phyloP scores from a whole-genome alignment of 2,329 filamentous ascomycete genomes.

The Epichloe glyceriae region DNA sequence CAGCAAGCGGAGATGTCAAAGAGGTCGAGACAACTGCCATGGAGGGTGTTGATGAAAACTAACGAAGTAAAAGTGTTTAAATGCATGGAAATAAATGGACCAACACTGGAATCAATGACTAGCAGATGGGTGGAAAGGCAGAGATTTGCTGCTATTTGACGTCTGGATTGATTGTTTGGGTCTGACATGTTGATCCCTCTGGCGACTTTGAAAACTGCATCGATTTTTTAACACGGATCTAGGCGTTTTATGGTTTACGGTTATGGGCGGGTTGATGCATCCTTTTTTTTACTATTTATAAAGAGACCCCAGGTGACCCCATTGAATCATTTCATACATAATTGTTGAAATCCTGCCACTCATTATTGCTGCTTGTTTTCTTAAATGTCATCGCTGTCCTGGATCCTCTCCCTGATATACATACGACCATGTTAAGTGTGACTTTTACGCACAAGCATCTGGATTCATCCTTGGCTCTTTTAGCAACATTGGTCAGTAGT shows the following conservation, averaged over 20 bases:
- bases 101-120: constrained; percentile 5
- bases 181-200: not conserved
- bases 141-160: not conserved
- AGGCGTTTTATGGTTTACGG: constrained; percentile 23
- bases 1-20: constrained; percentile 45
- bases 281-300: constrained; percentile 11
- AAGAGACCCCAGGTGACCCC: constrained; percentile 14
- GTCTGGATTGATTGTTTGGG: constrained; percentile 7
- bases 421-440: not conserved
- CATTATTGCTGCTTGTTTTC: not conserved
- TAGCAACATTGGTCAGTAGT: constrained; percentile 19
- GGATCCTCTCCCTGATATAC: not conserved
- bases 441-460: not conserved
- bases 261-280: constrained; percentile 15
- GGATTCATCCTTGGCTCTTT: not conserved
- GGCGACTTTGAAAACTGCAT: not conserved
- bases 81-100: not conserved
- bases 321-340: constrained; percentile 5
- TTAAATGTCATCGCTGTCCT: not conserved
- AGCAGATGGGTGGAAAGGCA: constrained; percentile 1
- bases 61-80: constrained; percentile 2
- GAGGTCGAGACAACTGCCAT: constrained; percentile 32
- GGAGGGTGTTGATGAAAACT: constrained; percentile 21
- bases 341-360: not conserved
- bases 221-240: constrained; percentile 17